Percentiles rank a stretch among this genome's conserved stretches.
These are phyloP conservation scores for Phytophthora nicotianae DNA, from an alignment of 352 stramenopile genomes.

Conservation along the genomic window DNA sequence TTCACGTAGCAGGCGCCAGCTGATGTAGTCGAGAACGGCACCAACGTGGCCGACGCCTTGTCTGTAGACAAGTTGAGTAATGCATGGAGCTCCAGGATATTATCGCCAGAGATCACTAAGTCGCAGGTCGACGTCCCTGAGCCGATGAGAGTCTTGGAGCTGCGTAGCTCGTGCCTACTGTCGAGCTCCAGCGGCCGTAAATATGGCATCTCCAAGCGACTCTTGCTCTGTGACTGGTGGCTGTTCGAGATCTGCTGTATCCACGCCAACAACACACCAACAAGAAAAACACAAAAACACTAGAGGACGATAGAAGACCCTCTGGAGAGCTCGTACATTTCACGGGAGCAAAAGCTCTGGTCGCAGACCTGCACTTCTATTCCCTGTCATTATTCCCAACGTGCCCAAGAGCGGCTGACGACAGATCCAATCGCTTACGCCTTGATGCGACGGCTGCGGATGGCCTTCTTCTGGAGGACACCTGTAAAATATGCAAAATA, in stretches of 20 bases:
- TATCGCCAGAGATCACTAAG: conserved; percentile 46
- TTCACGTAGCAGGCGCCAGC: conserved; percentile 64
- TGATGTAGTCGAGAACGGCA: conserved; percentile 52
- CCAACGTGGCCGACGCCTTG: conserved; percentile 45
- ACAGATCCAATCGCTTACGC: conserved; percentile 53
- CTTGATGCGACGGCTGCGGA: conserved; percentile 84
- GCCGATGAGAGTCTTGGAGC: conserved; percentile 70
- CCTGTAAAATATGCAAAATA: conserved; percentile 25
- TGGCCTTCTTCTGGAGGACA: conserved; percentile 83
- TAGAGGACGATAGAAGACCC: conserved; percentile 11
- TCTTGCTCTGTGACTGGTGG: conserved; percentile 22
- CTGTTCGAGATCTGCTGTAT: not conserved
- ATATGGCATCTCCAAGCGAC: conserved; percentile 51
- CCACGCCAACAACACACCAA: not conserved
- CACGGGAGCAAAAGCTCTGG: conserved; percentile 35
- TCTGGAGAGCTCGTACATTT: conserved; percentile 30
- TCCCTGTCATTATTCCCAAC: conserved; percentile 59
- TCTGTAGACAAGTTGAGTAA: conserved; percentile 51
- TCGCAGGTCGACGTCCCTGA: conserved; percentile 53
- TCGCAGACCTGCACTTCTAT: conserved; percentile 44
- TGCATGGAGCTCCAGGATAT: conserved; percentile 63
- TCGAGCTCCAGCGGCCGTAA: conserved; percentile 31
- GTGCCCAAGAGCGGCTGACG: conserved; percentile 14
- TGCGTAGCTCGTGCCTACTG: conserved; percentile 46
- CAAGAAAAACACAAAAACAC: conserved; percentile 1